Conservation (phyloP, 352 stramenopile genomes). For the Pythium myriotylum region DNA sequence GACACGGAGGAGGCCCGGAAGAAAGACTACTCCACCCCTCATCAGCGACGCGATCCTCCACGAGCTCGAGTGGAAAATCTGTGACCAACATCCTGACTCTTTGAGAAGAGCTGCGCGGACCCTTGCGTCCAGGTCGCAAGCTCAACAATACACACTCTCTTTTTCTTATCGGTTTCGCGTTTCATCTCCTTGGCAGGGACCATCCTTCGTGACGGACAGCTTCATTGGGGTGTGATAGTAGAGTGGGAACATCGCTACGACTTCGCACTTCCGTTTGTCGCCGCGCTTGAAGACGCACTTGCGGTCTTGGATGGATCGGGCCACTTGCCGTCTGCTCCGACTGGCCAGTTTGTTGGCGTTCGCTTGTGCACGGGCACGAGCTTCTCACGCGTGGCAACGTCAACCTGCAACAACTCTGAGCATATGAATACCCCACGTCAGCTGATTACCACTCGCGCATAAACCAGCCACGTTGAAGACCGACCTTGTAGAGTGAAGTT, state of each 20-base stretch:
- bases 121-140: background rate
- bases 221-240: background rate
- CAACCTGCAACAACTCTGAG: slow-evolving; percentile 76
- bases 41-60: slow-evolving; percentile 22
- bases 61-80: slow-evolving; percentile 11
- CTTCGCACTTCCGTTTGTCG: slow-evolving; percentile 30
- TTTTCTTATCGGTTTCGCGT: slow-evolving; percentile 5
- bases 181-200: background rate
- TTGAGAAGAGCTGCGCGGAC: slow-evolving; percentile 25
- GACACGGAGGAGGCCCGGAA: slow-evolving; percentile 39
- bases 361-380: slow-evolving; percentile 74
- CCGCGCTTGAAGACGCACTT: slow-evolving; percentile 23
- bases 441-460: background rate
- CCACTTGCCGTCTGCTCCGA: slow-evolving; percentile 71
- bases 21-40: slow-evolving; percentile 43
- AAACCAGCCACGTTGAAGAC: background rate
- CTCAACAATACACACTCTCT: slow-evolving; percentile 28
- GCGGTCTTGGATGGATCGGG: slow-evolving; percentile 39
- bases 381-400: slow-evolving; percentile 70
- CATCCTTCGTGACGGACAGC: background rate
- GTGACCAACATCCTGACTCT: slow-evolving; percentile 69
- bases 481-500: slow-evolving; percentile 94
- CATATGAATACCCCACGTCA: background rate
- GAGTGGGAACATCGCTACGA: slow-evolving; percentile 14
- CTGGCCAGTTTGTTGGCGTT: slow-evolving; percentile 77